A percentile compares a stretch with the other conserved stretches of the same genome.
Evolutionary conservation across 1,284 basidiomycete species (phyloP).

Genomic region (Gomphus bonarii): DNA sequence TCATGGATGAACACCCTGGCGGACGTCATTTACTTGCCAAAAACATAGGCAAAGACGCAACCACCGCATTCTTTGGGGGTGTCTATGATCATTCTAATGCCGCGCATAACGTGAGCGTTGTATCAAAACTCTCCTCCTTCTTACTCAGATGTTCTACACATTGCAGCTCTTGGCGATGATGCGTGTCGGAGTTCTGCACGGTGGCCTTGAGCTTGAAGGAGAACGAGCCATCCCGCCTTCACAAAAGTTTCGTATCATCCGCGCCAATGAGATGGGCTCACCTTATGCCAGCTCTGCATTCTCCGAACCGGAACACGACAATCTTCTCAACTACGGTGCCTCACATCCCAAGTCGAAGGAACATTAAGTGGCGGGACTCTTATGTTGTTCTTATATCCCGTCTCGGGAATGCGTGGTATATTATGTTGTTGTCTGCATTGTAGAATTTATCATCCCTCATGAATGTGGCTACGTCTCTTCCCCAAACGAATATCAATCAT

Average conservation of each 20-base stretch:
- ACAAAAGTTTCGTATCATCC: constrained; percentile 49
- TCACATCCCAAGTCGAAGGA: background rate
- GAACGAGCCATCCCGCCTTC: constrained; percentile 50
- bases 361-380: background rate
- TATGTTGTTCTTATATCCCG: background rate
- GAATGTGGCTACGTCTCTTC: background rate
- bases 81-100: constrained; percentile 92
- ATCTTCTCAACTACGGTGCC: background rate
- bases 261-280: constrained; percentile 10
- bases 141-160: background rate
- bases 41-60: constrained; percentile 74
- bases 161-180: constrained; percentile 72
- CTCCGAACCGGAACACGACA: constrained; percentile 4
- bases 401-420: background rate
- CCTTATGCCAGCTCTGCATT: background rate
- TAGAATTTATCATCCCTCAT: background rate
- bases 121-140: background rate
- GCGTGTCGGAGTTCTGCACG: constrained; percentile 79
- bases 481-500: too few relatives aligned
- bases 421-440: background rate
- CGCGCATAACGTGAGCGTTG: constrained; percentile 62
- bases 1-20: constrained; percentile 86
- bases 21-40: constrained; percentile 65
- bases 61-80: constrained; percentile 89
- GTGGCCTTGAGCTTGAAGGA: constrained; percentile 48